Evolutionary conservation across 176 grass and related monocot genomes (phyloP).

Genomic region (Thinopyrum elongatum): DNA sequence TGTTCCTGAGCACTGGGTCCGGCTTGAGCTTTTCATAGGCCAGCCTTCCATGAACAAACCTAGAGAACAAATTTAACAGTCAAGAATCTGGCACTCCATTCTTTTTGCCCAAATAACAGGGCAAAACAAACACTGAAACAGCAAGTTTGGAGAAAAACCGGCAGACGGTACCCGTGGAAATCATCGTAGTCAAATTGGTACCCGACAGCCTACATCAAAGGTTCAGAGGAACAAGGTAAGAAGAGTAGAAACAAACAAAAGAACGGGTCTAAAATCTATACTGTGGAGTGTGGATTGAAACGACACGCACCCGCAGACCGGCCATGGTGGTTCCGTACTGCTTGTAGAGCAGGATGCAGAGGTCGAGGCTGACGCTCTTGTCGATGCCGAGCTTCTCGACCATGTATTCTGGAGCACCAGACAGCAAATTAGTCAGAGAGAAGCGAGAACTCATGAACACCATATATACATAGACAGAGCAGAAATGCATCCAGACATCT

Average conservation of each 20-base stretch:
- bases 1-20: conserved; percentile 66
- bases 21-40: conserved; percentile 77
- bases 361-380: conserved; percentile 45
- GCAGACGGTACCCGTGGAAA: conserved; percentile 61
- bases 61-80: conserved; percentile 16
- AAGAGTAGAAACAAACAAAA: neutral
- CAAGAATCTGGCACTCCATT: neutral
- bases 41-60: conserved; percentile 85
- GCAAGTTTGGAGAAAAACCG: neutral
- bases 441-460: neutral
- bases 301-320: conserved; percentile 55
- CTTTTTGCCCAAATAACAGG: neutral
- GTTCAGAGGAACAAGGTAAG: too few species aligned
- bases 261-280: neutral
- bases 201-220: conserved; percentile 57
- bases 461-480: neutral
- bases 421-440: neutral
- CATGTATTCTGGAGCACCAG: conserved; percentile 54
- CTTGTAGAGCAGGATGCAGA: conserved; percentile 85
- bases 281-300: too few species aligned
- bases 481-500: neutral
- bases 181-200: conserved; percentile 81
- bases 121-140: neutral
- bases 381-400: conserved; percentile 71
- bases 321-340: conserved; percentile 93